phyloP scores from a whole-genome alignment of 768 basidiomycete genomes.

The Panellus pusillus region DNA sequence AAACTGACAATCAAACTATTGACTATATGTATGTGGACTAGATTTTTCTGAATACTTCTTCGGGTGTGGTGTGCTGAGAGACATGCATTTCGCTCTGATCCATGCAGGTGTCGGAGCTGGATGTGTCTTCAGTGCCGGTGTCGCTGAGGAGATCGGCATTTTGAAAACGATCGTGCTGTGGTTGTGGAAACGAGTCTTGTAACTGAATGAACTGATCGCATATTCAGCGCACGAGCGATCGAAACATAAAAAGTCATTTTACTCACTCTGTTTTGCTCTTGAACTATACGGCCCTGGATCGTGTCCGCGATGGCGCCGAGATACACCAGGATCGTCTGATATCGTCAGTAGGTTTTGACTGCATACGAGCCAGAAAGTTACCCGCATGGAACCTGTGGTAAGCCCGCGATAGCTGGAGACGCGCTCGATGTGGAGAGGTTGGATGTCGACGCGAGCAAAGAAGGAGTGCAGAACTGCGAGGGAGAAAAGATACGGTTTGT shows the following conservation, averaged over 20 bases:
- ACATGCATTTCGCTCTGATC: too few relatives aligned
- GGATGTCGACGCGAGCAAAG: background rate
- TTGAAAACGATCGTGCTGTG: too few relatives aligned
- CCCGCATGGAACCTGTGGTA: slow-evolving; percentile 11
- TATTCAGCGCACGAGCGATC: background rate
- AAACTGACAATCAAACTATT: too few relatives aligned
- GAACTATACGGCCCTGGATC: background rate
- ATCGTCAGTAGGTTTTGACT: background rate
- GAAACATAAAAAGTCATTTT: background rate
- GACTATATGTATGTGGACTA: too few relatives aligned
- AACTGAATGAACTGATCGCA: background rate
- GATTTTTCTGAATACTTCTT: too few relatives aligned
- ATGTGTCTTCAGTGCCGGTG: too few relatives aligned
- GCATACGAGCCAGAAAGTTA: background rate
- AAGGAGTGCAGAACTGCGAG: slow-evolving; percentile 11
- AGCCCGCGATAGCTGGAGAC: slow-evolving; percentile 3
- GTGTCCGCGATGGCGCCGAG: background rate
- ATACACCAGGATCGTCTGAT: slow-evolving; percentile 12
- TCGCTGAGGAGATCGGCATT: background rate
- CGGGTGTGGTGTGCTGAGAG: too few relatives aligned
- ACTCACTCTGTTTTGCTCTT: slow-evolving; percentile 6
- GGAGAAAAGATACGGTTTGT: background rate
- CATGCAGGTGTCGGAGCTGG: too few relatives aligned
- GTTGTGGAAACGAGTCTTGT: too few relatives aligned
- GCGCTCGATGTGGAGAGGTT: slow-evolving; percentile 9